Evolutionary conservation across 805 yeast genomes (phyloP).

Genomic region (Metschnikowia proteae): DNA sequence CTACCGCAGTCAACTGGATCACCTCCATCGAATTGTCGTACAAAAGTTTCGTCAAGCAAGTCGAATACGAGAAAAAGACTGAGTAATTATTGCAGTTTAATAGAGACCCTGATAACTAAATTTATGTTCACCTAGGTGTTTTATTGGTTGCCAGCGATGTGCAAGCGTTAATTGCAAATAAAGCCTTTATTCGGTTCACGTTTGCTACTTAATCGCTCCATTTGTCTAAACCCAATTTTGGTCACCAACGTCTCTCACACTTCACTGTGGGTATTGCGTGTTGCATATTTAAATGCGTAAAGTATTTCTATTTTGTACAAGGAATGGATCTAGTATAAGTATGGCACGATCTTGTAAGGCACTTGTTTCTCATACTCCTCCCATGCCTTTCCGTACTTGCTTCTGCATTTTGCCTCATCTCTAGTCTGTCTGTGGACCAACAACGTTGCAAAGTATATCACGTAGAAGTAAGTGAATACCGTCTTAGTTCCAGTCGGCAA

Average conservation of each 20-base stretch:
- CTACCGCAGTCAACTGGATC: constrained; percentile 69
- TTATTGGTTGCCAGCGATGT: background rate
- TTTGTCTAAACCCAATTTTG: background rate
- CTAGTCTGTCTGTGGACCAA: constrained; percentile 84
- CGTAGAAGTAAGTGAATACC: constrained; percentile 83
- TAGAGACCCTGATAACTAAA: background rate
- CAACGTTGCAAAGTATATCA: constrained; percentile 74
- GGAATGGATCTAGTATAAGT: constrained; percentile 49
- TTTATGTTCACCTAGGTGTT: background rate
- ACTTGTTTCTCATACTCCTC: constrained; percentile 72
- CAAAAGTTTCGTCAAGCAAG: constrained; percentile 73
- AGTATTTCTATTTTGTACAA: no score
- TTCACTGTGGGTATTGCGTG: background rate
- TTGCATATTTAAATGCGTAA: no score
- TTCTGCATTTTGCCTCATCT: constrained; percentile 87
- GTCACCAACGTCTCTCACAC: background rate
- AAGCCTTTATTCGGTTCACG: background rate
- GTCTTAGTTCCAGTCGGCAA: constrained; percentile 80
- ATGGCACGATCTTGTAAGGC: constrained; percentile 89
- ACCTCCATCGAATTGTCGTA: constrained; percentile 70
- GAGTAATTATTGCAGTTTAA: constrained; percentile 21
- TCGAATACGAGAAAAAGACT: constrained; percentile 48
- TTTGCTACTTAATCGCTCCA: no score
- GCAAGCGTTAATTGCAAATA: background rate
- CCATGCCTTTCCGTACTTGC: constrained; percentile 87